Evolutionary conservation across 345 rosid species (phyloP), one percentile per base, ranked within the genome.

Genomic region (Isatis tinctoria): DNA sequence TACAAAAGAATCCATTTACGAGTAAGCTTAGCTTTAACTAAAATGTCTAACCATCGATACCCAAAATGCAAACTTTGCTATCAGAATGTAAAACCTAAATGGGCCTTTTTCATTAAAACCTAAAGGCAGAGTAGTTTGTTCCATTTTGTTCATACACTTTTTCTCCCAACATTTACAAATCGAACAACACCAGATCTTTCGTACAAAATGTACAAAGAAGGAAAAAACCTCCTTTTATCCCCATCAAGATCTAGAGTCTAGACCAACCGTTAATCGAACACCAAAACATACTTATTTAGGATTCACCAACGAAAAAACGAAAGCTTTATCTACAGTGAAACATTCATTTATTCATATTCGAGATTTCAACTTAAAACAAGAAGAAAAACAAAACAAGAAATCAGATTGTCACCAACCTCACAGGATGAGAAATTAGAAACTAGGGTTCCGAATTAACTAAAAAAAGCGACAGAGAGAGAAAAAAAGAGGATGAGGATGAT

Each of bases 351-450:
- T 7, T 22, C 10, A 45, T 24, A n/a, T 53, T 65, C 65, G 30
- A 45, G 39, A 66, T 66, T 35, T n/a, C 56, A 63, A 28, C 17
- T 32, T 27, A 17, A 28, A 24, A 24, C 56, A 51, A 10, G 56
- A 0, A 13, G 13, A 2, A 27, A 49, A 1, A 12, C 20, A 8
- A 18, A 10, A 13, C n/a, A 49, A 60, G 30, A 39, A 67, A 51
- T 68, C 0, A 59, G 11, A 62, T 56, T 54, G 2, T 10, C 11
- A 70, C 71, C n/a, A 54, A 70, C 72, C 80, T 65, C 16, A 48
- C 8, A 63, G 39, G 37, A 57, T 27, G 72, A 40, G 48, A 20
- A n/a, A 39, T 3, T 10, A 10, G 1, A 47, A 35, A 69, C 10
- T 49, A 68, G 61, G 47, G 65, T 16, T 67, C 43, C 20, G 52